phyloP scores from a whole-genome alignment of 306 rosid species.

The Amphicarpaea edgeworthii region DNA sequence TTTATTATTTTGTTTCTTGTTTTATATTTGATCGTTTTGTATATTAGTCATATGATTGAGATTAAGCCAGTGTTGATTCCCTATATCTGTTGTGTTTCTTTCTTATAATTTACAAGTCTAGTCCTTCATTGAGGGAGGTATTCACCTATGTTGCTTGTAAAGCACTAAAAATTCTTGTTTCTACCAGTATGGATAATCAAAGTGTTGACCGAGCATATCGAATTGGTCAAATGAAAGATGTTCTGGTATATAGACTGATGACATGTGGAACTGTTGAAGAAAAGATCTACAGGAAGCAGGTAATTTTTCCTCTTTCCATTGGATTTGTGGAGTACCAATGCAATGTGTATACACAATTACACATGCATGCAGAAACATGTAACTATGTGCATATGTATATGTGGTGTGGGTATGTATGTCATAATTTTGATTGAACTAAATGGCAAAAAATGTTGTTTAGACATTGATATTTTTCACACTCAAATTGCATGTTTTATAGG shows the following conservation, averaged over 20 bases:
- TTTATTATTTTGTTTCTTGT: no score
- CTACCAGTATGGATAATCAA: constrained; percentile 87
- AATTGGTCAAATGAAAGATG: constrained; percentile 93
- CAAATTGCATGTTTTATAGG: constrained; percentile 53
- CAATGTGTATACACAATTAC: neutral
- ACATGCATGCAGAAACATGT: neutral
- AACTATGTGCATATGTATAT: neutral
- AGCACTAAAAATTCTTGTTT: constrained; percentile 17
- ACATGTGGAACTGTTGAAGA: constrained; percentile 98
- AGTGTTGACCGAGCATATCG: constrained; percentile 99
- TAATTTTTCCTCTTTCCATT: constrained; percentile 30
- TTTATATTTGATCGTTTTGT: neutral
- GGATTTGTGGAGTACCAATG: neutral
- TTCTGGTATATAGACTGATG: constrained; percentile 89
- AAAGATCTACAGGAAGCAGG: constrained; percentile 96
- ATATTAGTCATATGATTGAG: neutral
- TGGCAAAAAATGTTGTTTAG: neutral
- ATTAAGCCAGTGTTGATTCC: neutral
- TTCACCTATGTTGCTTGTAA: constrained; percentile 25
- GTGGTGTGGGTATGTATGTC: neutral
- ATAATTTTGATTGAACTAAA: constrained; percentile 16
- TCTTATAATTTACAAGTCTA: constrained; percentile 3
- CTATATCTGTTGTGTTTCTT: neutral
- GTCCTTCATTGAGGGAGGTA: constrained; percentile 3
- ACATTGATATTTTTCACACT: constrained; percentile 31